Percentiles rank a stretch among this genome's conserved stretches.
phyloP scores from a whole-genome alignment of 2,329 filamentous ascomycete species.

The Colletotrichum sp. region DNA sequence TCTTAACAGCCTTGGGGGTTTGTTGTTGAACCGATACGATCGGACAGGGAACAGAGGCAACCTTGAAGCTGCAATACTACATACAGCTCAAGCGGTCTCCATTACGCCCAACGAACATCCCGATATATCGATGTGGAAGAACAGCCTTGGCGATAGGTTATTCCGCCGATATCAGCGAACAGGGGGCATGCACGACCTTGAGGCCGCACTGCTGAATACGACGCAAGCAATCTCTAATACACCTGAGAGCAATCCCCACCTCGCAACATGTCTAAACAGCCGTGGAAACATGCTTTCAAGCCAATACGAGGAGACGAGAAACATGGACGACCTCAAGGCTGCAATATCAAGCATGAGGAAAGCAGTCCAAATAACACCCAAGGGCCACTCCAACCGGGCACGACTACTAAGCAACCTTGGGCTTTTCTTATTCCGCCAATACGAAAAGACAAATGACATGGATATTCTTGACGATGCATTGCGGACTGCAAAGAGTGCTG shows the following conservation, averaged over 20 bases:
- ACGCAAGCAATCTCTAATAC: not conserved
- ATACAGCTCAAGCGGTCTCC: not conserved
- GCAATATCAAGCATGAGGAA: not conserved
- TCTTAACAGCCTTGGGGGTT: not conserved
- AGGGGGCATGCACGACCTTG: not conserved
- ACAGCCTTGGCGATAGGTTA: not conserved
- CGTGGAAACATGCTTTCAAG: not conserved
- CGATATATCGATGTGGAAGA: not conserved
- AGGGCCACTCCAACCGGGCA: not conserved
- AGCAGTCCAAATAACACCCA: not conserved
- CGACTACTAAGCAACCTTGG: not conserved
- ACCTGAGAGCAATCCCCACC: not conserved
- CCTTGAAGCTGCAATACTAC: not conserved
- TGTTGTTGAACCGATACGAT: not conserved
- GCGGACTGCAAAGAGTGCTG: not conserved
- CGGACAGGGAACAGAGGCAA: not conserved
- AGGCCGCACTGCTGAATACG: not conserved
- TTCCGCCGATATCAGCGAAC: not conserved
- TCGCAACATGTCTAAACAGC: not conserved
- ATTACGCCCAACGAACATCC: not conserved
- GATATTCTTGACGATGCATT: not conserved
- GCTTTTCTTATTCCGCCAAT: not conserved
- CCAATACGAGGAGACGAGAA: not conserved
- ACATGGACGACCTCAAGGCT: not conserved
- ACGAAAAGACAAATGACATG: not conserved